phyloP scores from a whole-genome alignment of 352 stramenopile species.

The Phytophthora ramorum region DNA sequence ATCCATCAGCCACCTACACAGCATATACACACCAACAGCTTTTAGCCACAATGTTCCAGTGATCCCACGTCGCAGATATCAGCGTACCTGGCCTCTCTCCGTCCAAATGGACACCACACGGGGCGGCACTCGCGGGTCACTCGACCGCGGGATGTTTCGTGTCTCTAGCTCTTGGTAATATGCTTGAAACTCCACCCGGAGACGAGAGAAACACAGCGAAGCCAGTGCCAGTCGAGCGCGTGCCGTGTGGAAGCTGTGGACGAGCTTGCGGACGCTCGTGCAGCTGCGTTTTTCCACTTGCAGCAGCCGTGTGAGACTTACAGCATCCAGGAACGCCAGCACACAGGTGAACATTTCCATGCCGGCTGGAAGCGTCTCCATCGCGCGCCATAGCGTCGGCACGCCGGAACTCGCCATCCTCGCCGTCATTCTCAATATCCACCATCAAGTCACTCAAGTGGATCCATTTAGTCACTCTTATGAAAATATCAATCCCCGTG shows the following conservation, averaged over 20 bases:
- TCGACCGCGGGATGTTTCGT: constrained; percentile 50
- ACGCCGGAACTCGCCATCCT: background rate
- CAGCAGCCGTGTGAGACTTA: constrained; percentile 29
- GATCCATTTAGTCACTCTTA: background rate
- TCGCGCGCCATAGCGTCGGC: constrained; percentile 19
- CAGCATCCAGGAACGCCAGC: constrained; percentile 37
- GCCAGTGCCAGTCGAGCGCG: constrained; percentile 45
- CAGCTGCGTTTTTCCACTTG: constrained; percentile 37
- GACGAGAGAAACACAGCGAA: constrained; percentile 34
- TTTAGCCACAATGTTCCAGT: background rate
- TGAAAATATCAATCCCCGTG: background rate
- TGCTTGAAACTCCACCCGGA: constrained; percentile 52
- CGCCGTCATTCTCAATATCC: background rate
- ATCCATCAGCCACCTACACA: constrained; percentile 35
- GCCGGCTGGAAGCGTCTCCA: constrained; percentile 8
- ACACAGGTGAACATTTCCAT: constrained; percentile 28
- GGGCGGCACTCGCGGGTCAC: constrained; percentile 63
- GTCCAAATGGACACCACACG: constrained; percentile 62
- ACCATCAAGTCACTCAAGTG: background rate
- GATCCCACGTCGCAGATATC: constrained; percentile 3
- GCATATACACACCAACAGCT: background rate
- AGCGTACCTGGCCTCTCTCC: constrained; percentile 54
- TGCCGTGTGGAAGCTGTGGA: constrained; percentile 29
- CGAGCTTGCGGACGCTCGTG: constrained; percentile 24
- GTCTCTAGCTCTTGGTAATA: constrained; percentile 63